Evolutionary conservation across 1,284 basidiomycete genomes (phyloP), one percentile per base, ranked within the genome.

Genomic region (Fomes fomentarius): DNA sequence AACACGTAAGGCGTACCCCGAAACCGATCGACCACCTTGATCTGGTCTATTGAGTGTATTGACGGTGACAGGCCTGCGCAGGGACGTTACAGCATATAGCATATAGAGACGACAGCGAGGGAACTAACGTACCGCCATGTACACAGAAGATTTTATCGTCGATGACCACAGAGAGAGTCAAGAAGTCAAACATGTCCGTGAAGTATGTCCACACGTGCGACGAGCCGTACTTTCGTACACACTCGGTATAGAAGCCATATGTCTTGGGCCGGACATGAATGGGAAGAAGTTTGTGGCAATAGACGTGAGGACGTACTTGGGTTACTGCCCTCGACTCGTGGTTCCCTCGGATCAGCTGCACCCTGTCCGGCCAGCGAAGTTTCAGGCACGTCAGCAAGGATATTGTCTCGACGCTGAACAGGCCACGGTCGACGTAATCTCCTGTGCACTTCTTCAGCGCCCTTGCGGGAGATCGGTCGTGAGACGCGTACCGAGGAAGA

Each of bases 151-250:
- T 98, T 67, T 89, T 90, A 77, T 99, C 94, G 76, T 99, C 97
- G 67, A 99, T 98, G 56, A 99, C 96, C 54, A 97, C 96, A 33
- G 93, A 95, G 47, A 99, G 79, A 7, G 97, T 99, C 61, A 99
- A 76, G 74, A 96, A 99, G 79, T 99, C 97, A 74, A 99, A 99
- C 97, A 99, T 98, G 77, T 99, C 97, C 57, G 97, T 99, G 69
- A 99, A 99, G 73, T 98, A 98, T 34, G 94, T 96, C 97, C 97
- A 99, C 35, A 98, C 96, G 64, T 93, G 91, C 24, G 95, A 87
- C 3, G 91, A 90, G 54, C 96, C 96, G 69, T 99, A 99, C 76
- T 99, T 99, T 46, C 96, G 85, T 38, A 95, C 88, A 69, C 97
- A 99, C 80, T 99, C 97, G 30, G 94, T 92, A 74, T 99, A 99